Base-by-base conservation (phyloP, 345 rosid genomes). In the Mallotus nudiflorus region DNA sequence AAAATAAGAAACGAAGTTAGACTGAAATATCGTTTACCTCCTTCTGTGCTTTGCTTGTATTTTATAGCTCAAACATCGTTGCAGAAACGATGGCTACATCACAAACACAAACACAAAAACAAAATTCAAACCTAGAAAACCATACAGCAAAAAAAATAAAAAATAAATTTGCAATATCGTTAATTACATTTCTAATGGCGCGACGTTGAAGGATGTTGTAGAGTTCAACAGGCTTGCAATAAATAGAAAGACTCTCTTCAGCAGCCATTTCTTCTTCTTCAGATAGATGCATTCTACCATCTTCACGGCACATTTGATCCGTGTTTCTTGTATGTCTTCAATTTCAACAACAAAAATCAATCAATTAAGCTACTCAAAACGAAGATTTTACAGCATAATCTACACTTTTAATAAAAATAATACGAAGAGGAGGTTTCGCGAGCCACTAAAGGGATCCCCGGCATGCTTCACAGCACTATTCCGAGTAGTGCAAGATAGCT, bases 221-320 rank as follows among this genome's bases (percentile, higher is more conserved):
- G 73, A 96, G 89, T 67, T 96, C 99, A 11, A 96, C 98, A 75
- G 98, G 98, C 82, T 92, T 92, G 96, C 99, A 96, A 78, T 91
- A 96, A 35, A 79, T 68, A 1, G 87, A 80, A 24, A 91, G 80
- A 76, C 97, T 90, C 81, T 91, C 99, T 67, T 91, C 98, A 49
- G 99, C 97, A 22, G 91, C 95, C 75, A 77, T 78, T 82, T 91
- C 90, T 78, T 96, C 97, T 74, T 96, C 98, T 24, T 87, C 87
- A 20, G 97, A 87, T 76, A 91, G 80, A 85, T 67, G 92, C 83
- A 77, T 33, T 69, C 85, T 88, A 69, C 89, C 85, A 73, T 89
- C 97, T 78, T 89, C 97, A 65, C 86, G 91, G 85, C 97, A 89
- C 99, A 96, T 96, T 78, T 85, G 94, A 72, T 88, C 97, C 60